Evolutionary conservation across 768 basidiomycete genomes (phyloP), one percentile per base, ranked within the genome.

Genomic region (Suillus subaureus): DNA sequence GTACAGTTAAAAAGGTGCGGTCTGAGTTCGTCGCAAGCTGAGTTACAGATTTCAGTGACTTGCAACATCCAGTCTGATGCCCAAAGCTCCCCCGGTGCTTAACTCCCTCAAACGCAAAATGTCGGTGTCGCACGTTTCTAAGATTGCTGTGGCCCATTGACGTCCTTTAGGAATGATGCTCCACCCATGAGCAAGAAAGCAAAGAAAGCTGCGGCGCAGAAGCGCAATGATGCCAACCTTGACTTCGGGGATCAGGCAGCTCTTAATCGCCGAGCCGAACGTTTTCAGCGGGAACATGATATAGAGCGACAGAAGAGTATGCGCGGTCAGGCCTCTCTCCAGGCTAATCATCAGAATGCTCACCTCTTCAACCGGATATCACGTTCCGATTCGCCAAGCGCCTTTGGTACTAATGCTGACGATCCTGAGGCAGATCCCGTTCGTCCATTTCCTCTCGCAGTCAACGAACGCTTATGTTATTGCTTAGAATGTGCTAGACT

Each of bases 231-330:
- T 45, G 70, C 80, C 15, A 64, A 67, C 45, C 77, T 84, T 55
- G 87, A 91, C 74, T 77, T 84, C 28, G 85, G 84, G 67, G 92
- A 94, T 72, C 85, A 87, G 70, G 86, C 84, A 63, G 86, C 90
- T 31, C 82, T 93, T 55, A 86, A 86, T 72, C 86, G 88, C 69
- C 84, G 97, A 69, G 96, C 94, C 39, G 87, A 90, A 73, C 89
- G 97, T 63, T 99, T 99, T 73, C 90, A 92, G 72, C 87, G 93
- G 66, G 95, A 96, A 79, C 93, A 94, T 72, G 91, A 94, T 66
- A 80, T 95, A 64, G 94, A 96, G 76, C 85, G 87, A 70, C 91
- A 90, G 77, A 86, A 86, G 76, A 76, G 76, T 66, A 67, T 74
- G 52, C 77, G 78, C 64, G 75, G 74, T 69, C 76, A 78, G 71